Base-by-base conservation (phyloP, 352 stramenopile species). In the Pythium coloratum region DNA sequence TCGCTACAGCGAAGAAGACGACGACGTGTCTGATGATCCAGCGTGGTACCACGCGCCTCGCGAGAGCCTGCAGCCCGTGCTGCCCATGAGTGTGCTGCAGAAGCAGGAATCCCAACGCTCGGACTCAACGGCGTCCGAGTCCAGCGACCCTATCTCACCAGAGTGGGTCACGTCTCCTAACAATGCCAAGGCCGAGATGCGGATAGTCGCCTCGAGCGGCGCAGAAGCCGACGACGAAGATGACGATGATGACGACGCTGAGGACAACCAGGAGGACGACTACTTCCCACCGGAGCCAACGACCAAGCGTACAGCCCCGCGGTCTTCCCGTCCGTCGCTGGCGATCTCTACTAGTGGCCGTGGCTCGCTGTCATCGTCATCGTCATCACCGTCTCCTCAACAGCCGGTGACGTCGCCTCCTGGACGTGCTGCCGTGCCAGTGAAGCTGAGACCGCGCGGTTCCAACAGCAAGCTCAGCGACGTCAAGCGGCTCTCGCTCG, bases 21-120 rank as follows among this genome's bases (percentile, higher is more conserved):
- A 92, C 62, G 82, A 90, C 47, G 77, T 82, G 46, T 88, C 77
- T 62, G 82, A 90, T 63, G 80, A 90, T 58, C 82, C 82, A 16
- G 71, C 76, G 32, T 92, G 84, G 84, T 90, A 90, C 81, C 80
- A 77, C 50, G 84, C 79, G 12, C 82, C 82, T 30, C 77, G 77
- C 32, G 79, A 73, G 50, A 88, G 76, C 33, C 69, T 92, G 49
- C 81, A 91, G 73, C 74, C 77, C 0, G 70, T 81, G 12, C 61
- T 91, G 42, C 76, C 82, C 16, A 54, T 78, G 33, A 84, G 66
- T 36, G 61, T 92, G 47, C 76, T 92, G 59, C 86, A 89, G 72
- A 90, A 92, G 69, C 20, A 71, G 30, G 72, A 81, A 44, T 66
- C 62, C 10, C 55, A 65, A 34, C 33, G 40, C 24, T 62, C 61